phyloP scores from a whole-genome alignment of 495 filamentous ascomycete genomes.

The Xylaria bambusicola region DNA sequence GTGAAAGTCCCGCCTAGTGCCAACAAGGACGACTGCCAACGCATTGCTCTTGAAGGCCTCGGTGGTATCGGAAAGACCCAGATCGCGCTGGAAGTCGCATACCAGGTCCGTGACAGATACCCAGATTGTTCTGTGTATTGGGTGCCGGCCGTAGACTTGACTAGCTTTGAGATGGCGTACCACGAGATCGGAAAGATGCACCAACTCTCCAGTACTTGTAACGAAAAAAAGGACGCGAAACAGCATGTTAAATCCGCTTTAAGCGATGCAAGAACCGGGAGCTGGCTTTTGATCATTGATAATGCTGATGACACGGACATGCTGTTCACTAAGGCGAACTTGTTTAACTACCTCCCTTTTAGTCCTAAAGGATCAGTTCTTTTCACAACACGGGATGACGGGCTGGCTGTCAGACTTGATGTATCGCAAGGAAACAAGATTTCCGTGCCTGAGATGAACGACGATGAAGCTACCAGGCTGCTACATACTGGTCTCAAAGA shows the following conservation, averaged over 20 bases:
- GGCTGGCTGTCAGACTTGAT: background rate
- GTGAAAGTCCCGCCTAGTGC: slow-evolving; percentile 22
- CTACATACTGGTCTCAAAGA: slow-evolving; percentile 17
- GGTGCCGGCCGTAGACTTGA: slow-evolving; percentile 40
- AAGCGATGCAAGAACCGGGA: slow-evolving; percentile 29
- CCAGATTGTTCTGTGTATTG: slow-evolving; percentile 48
- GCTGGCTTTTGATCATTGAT: slow-evolving; percentile 56
- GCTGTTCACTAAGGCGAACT: slow-evolving; percentile 22
- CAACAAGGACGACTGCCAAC: slow-evolving; percentile 32
- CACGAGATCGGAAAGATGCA: slow-evolving; percentile 40
- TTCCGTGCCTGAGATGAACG: slow-evolving; percentile 33
- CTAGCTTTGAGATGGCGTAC: slow-evolving; percentile 45
- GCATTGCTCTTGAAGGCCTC: slow-evolving; percentile 48
- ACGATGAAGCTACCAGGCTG: slow-evolving; percentile 24
- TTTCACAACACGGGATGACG: slow-evolving; percentile 37
- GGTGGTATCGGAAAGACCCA: slow-evolving; percentile 54
- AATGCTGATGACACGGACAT: slow-evolving; percentile 49
- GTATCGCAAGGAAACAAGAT: slow-evolving; percentile 11
- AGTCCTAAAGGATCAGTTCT: slow-evolving; percentile 39
- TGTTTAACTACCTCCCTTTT: slow-evolving; percentile 37
- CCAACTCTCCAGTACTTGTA: slow-evolving; percentile 29
- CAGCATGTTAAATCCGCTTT: slow-evolving; percentile 39
- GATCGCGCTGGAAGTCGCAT: slow-evolving; percentile 55
- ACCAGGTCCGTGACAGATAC: slow-evolving; percentile 34
- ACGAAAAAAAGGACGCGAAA: slow-evolving; percentile 37